Percentiles rank a stretch among this genome's conserved stretches.
Conservation (phyloP, 2,329 filamentous ascomycete genomes). For the Blastomyces emzantsi region DNA sequence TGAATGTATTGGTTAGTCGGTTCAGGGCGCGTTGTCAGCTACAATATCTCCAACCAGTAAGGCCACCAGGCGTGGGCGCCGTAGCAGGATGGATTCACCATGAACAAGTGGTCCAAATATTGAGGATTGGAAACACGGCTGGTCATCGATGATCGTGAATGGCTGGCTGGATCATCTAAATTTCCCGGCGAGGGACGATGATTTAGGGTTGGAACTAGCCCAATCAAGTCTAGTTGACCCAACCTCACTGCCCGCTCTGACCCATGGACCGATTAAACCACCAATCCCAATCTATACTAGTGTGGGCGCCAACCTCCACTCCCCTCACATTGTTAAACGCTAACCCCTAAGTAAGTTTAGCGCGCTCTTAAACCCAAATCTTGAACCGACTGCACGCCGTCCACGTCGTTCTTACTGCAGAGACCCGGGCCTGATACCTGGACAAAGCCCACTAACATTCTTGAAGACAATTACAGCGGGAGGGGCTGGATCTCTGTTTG, state of each 20-base stretch:
- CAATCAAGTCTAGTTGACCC: background rate
- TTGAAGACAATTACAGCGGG: background rate
- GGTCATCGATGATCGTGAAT: background rate
- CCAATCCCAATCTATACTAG: background rate
- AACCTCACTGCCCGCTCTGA: background rate
- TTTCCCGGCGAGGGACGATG: background rate
- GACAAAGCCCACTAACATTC: background rate
- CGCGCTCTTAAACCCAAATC: background rate
- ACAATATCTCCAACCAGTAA: background rate
- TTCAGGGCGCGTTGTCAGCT: background rate
- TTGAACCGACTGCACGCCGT: background rate
- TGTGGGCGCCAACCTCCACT: background rate
- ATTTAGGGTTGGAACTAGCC: background rate
- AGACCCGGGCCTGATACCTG: no score
- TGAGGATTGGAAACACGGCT: slow-evolving; percentile 4
- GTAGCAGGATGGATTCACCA: background rate
- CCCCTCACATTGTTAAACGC: background rate
- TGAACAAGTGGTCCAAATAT: slow-evolving; percentile 2
- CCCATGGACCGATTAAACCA: background rate
- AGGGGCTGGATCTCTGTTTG: background rate
- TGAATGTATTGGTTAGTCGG: background rate
- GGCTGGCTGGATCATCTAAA: slow-evolving; percentile 8
- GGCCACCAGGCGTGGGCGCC: background rate
- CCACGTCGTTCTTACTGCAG: background rate
- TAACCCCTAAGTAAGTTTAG: background rate